Conservation (phyloP, 169 alveolate species). For the Theileria annulata region DNA sequence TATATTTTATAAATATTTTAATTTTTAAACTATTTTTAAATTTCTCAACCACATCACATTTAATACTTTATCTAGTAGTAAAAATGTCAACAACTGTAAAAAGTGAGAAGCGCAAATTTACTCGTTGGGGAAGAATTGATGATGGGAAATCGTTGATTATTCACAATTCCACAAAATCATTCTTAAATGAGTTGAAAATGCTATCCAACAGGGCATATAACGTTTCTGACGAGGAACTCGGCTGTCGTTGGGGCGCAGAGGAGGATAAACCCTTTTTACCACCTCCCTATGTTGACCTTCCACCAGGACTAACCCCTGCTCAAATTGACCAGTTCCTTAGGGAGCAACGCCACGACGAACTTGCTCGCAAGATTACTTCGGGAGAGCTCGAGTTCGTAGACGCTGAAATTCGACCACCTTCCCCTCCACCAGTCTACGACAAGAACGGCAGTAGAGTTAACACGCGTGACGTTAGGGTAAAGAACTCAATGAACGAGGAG, state of each 20-base stretch:
- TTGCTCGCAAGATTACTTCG: slow-evolving; percentile 78
- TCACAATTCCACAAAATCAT: slow-evolving; percentile 64
- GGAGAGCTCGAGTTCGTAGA: slow-evolving; percentile 87
- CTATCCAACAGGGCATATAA: slow-evolving; percentile 61
- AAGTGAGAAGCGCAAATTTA: slow-evolving; percentile 31
- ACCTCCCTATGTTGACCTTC: slow-evolving; percentile 88
- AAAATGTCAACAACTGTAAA: slow-evolving; percentile 17
- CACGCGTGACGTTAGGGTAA: slow-evolving; percentile 87
- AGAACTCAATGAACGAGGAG: slow-evolving; percentile 85
- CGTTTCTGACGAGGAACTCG: slow-evolving; percentile 38
- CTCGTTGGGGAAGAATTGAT: slow-evolving; percentile 70
- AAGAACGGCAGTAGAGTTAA: slow-evolving; percentile 85
- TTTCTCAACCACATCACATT: not conserved
- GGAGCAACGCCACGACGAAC: slow-evolving; percentile 89
- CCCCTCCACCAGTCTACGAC: slow-evolving; percentile 91
- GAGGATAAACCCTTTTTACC: slow-evolving; percentile 85
- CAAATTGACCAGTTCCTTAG: slow-evolving; percentile 87
- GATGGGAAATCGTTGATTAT: slow-evolving; percentile 60
- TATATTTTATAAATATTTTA: slow-evolving; percentile 3
- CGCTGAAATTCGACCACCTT: slow-evolving; percentile 89
- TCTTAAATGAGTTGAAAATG: slow-evolving; percentile 62
- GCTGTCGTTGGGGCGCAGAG: slow-evolving; percentile 74
- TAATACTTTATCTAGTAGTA: not conserved
- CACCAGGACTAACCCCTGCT: slow-evolving; percentile 84
- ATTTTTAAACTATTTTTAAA: not conserved